Evolutionary conservation across 2,329 filamentous ascomycete genomes (phyloP).

Genomic region (Lachnellula willkommii): DNA sequence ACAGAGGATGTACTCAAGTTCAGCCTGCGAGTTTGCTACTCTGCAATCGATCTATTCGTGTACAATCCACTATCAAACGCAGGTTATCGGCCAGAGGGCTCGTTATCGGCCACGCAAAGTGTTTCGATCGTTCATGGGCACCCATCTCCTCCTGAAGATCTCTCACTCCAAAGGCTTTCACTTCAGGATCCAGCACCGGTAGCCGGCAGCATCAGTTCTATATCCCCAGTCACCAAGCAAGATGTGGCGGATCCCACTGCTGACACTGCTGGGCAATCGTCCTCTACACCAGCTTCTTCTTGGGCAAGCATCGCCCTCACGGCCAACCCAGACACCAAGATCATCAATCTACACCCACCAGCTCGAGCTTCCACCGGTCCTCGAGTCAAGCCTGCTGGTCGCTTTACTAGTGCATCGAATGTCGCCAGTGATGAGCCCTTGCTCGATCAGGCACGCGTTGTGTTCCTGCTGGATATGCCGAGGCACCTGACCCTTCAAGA

Average conservation of each 20-base stretch:
- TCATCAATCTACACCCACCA: constrained; percentile 18
- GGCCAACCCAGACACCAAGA: constrained; percentile 9
- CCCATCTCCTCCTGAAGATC: background rate
- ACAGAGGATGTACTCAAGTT: background rate
- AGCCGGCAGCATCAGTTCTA: background rate
- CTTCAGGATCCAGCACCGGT: background rate
- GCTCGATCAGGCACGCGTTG: constrained; percentile 21
- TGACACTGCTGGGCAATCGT: background rate
- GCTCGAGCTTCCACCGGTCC: background rate
- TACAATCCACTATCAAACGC: background rate
- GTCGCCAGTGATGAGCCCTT: constrained; percentile 12
- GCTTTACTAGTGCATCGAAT: constrained; percentile 10
- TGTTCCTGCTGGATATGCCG: constrained; percentile 28
- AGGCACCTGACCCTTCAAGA: constrained; percentile 20
- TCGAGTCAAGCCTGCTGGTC: constrained; percentile 13
- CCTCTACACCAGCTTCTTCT: constrained; percentile 12
- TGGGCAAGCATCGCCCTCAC: constrained; percentile 27
- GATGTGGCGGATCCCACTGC: background rate
- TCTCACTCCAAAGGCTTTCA: background rate
- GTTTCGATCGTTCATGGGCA: background rate
- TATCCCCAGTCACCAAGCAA: background rate
- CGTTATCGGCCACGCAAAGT: background rate
- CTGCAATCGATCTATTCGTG: background rate
- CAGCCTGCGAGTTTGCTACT: background rate
- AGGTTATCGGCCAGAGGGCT: background rate